phyloP scores from a whole-genome alignment of 108 stramenopile species.

The Cyclotella baltica region DNA sequence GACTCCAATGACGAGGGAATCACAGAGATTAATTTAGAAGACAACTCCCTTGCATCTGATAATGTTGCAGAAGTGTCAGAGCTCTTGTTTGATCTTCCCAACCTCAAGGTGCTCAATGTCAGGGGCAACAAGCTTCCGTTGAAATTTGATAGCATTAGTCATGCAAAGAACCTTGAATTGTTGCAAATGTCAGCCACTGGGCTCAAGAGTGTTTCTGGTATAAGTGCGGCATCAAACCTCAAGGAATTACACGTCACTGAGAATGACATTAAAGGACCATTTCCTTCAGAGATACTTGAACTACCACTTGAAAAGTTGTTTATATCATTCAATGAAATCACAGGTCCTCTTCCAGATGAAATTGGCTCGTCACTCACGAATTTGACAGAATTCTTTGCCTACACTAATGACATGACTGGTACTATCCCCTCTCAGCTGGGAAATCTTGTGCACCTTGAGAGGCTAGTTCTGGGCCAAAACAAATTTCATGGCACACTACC shows the following conservation, averaged over 20 bases:
- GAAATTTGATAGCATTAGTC: conserved; percentile 62
- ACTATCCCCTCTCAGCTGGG: conserved; percentile 67
- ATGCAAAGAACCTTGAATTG: conserved; percentile 46
- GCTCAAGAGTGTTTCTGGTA: conserved; percentile 58
- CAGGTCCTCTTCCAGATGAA: conserved; percentile 48
- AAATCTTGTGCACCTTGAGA: conserved; percentile 34
- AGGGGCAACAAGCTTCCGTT: conserved; percentile 60
- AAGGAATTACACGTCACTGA: conserved; percentile 65
- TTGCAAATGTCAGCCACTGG: conserved; percentile 71
- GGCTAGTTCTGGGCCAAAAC: conserved; percentile 49
- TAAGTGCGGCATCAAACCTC: conserved; percentile 53
- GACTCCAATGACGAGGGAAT: conserved; percentile 47
- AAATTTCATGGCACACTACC: conserved; percentile 47
- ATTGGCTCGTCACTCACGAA: conserved; percentile 51
- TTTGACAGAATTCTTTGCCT: conserved; percentile 54
- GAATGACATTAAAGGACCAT: conserved; percentile 62
- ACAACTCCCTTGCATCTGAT: conserved; percentile 51
- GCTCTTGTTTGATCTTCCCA: conserved; percentile 46
- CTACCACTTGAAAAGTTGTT: conserved; percentile 59
- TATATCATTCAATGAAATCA: conserved; percentile 66
- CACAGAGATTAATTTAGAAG: conserved; percentile 48
- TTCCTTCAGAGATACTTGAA: conserved; percentile 64
- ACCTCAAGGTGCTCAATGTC: conserved; percentile 36
- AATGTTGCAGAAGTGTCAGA: conserved; percentile 37
- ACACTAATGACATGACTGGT: conserved; percentile 62